Evolutionary conservation across 2,329 filamentous ascomycete genomes (phyloP).

Genomic region (Myriosclerotinia scirpicola): DNA sequence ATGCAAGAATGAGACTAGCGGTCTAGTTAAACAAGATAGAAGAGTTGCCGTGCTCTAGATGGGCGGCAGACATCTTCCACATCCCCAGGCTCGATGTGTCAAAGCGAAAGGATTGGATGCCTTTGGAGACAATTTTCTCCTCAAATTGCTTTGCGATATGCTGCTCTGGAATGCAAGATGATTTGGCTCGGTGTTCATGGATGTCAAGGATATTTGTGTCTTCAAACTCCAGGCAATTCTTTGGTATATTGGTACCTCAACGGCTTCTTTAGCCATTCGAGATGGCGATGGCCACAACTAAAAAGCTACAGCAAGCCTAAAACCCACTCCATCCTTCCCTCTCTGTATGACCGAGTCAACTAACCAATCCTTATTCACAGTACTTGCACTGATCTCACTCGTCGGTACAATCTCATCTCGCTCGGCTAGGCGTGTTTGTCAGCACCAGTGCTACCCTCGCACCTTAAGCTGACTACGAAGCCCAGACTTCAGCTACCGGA

Average conservation of each 20-base stretch:
- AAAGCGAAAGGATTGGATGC: background rate
- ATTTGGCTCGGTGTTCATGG: no score
- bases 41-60: background rate
- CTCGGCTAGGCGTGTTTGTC: background rate
- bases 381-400: background rate
- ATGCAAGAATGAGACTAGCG: background rate
- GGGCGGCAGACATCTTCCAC: background rate
- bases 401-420: background rate
- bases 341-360: background rate
- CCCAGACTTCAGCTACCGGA: no score
- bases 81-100: background rate
- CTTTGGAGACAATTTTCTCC: background rate
- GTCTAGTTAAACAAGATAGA: background rate
- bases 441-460: background rate
- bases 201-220: no score
- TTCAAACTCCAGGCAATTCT: no score
- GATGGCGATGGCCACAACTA: background rate
- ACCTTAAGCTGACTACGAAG: background rate
- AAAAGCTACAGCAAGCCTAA: background rate
- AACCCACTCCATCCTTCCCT: background rate
- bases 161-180: background rate
- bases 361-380: background rate
- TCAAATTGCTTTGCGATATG: background rate
- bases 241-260: background rate
- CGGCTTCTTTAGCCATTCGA: background rate